phyloP scores from a whole-genome alignment of 2,329 filamentous ascomycete species.

The Talaromyces sp. region DNA sequence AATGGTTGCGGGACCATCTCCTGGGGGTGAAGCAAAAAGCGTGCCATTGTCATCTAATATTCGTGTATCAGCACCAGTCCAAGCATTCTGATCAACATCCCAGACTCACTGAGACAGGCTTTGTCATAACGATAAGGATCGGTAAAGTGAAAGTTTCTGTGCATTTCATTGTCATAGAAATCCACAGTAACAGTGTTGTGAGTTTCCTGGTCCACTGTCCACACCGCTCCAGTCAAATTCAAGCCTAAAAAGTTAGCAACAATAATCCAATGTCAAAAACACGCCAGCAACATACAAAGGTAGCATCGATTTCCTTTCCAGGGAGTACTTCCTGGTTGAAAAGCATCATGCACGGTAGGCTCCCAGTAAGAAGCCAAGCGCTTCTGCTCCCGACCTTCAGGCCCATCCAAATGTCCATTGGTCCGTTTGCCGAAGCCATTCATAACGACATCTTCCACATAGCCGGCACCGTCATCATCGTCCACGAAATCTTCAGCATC shows the following conservation, averaged over 20 bases:
- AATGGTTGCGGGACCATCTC: conserved; percentile 67
- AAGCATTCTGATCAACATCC: conserved; percentile 1
- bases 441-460: conserved; percentile 53
- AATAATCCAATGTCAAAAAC: background rate
- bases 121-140: conserved; percentile 96
- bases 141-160: conserved; percentile 95
- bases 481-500: conserved; percentile 78
- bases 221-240: conserved; percentile 89
- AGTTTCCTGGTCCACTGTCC: conserved; percentile 93
- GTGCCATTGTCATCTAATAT: conserved; percentile 65
- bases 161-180: conserved; percentile 90
- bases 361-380: conserved; percentile 46
- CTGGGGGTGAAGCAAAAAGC: conserved; percentile 71
- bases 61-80: conserved; percentile 16
- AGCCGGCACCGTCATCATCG: conserved; percentile 92
- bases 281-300: conserved; percentile 51
- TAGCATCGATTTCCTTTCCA: conserved; percentile 95
- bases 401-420: conserved; percentile 43
- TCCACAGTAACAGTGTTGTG: conserved; percentile 93
- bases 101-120: conserved; percentile 66
- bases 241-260: conserved; percentile 44
- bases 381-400: conserved; percentile 44
- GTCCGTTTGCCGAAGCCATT: conserved; percentile 60
- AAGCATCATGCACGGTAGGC: conserved; percentile 71
- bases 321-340: conserved; percentile 90